phyloP scores from a whole-genome alignment of 345 rosid genomes.

The Triadica sebifera region DNA sequence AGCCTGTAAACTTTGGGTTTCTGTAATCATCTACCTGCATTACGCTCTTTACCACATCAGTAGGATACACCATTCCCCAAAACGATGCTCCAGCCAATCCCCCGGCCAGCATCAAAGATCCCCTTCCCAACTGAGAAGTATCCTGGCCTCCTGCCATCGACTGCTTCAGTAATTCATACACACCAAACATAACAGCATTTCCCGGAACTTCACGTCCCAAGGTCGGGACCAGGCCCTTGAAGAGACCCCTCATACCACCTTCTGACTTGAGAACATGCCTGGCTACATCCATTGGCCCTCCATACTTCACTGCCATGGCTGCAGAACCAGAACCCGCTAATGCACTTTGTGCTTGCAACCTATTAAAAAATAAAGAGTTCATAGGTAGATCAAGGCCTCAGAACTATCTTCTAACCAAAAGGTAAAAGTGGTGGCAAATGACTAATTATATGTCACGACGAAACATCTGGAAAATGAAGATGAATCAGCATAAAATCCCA shows the following conservation, averaged over 20 bases:
- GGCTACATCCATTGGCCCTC: slow-evolving; percentile 96
- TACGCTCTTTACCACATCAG: slow-evolving; percentile 93
- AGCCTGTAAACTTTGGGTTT: slow-evolving; percentile 74
- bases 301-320: slow-evolving; percentile 62
- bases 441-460: background rate
- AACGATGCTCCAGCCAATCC: slow-evolving; percentile 89
- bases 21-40: slow-evolving; percentile 88
- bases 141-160: slow-evolving; percentile 80
- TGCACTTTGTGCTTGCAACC: slow-evolving; percentile 96
- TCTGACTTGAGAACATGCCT: slow-evolving; percentile 79
- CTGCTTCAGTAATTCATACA: slow-evolving; percentile 76
- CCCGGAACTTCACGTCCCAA: slow-evolving; percentile 94
- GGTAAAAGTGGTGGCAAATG: background rate
- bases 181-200: slow-evolving; percentile 87
- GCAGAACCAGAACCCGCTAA: slow-evolving; percentile 51
- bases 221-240: slow-evolving; percentile 93
- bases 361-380: slow-evolving; percentile 23
- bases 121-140: slow-evolving; percentile 85
- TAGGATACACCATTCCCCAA: slow-evolving; percentile 84
- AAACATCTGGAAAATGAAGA: background rate
- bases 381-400: background rate
- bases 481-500: slow-evolving; percentile 1
- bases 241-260: slow-evolving; percentile 81
- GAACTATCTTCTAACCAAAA: background rate
- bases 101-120: slow-evolving; percentile 75